Evolutionary conservation across 352 stramenopile species (phyloP).

Genomic region (Pythium oligandrum): DNA sequence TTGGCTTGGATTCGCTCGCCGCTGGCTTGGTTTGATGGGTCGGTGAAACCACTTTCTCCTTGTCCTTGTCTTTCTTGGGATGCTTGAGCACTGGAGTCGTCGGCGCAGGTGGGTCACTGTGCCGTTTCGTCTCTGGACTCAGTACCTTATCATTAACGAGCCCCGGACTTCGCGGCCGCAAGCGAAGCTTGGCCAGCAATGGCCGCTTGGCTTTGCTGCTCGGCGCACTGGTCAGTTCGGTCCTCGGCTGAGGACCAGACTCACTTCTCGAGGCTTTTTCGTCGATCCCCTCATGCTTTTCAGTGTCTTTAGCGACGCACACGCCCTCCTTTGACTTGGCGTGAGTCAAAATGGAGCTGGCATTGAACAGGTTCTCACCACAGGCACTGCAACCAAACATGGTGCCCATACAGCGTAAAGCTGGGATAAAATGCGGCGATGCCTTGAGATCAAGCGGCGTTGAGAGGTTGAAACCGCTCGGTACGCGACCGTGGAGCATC

Average conservation of each 20-base stretch:
- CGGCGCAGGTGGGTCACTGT: too few relatives aligned
- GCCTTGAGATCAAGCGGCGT: slow-evolving; percentile 14
- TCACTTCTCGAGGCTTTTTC: too few relatives aligned
- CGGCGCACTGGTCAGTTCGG: not conserved
- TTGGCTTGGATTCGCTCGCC: too few relatives aligned
- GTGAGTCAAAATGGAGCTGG: slow-evolving; percentile 47
- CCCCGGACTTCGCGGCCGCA: slow-evolving; percentile 38
- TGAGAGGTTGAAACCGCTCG: slow-evolving; percentile 54
- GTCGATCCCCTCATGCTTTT: too few relatives aligned
- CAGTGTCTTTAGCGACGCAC: too few relatives aligned
- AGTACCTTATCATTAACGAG: not conserved
- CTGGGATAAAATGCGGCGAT: slow-evolving; percentile 49
- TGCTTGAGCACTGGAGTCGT: too few relatives aligned
- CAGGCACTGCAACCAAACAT: slow-evolving; percentile 62
- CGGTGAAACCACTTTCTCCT: too few relatives aligned
- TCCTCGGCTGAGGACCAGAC: too few relatives aligned
- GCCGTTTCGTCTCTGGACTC: too few relatives aligned
- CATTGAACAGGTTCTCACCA: slow-evolving; percentile 53
- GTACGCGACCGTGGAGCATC: slow-evolving; percentile 52
- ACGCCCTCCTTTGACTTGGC: not conserved
- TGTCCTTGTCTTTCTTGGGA: too few relatives aligned
- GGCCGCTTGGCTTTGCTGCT: slow-evolving; percentile 26
- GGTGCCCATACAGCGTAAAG: slow-evolving; percentile 65
- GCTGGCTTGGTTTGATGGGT: too few relatives aligned
- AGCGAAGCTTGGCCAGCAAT: slow-evolving; percentile 45